Evolutionary conservation across 2,329 filamentous ascomycete genomes (phyloP), one percentile per base, ranked within the genome.

Genomic region (Pseudocercospora musae): DNA sequence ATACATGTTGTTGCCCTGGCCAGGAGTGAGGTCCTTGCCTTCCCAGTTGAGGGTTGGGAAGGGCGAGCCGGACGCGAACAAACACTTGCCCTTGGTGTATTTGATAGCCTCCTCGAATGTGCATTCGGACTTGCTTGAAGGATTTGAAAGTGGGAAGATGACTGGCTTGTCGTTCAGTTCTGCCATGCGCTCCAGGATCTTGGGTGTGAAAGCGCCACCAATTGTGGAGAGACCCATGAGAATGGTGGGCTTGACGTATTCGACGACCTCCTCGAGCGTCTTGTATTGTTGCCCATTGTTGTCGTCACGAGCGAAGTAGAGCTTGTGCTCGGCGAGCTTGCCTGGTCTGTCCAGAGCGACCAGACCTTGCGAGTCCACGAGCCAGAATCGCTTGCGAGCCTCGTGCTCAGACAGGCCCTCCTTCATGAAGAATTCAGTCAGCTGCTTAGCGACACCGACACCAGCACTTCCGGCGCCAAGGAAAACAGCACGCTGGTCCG

Each of bases 371-470:
- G 92, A 96, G 81, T 98, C 95, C 64, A 98, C 93, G 53, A 99
- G 90, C 87, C 90, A 98, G 85, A 99, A 98, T 82, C 95, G 95
- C 74, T 89, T 87, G 71, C 88, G 88, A 60, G 95, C 95, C 67
- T 91, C 89, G 71, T 92, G 87, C 78, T 98, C 94, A 9, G 89
- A 89, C 73, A 98, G 83, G 44, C 95, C 95, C 71, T 93, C 91
- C 70, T 91, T 91, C 73, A 93, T 92, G 82, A 98, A 98, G 84
- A 92, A 97, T 79, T 96, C 92, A 61, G 96, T 92, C 67, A 99
- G 89, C 82, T 98, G 95, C 84, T 96, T 96, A 63, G 95, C 95
- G 63, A 99, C 95, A 81, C 95, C 95, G 50, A 96, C 92, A 81
- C 95, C 95, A 37, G 95, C 95, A 64, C 91, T 96, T 60, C 95